Conservation (phyloP, 208 protist species). For the Trypanosoma caninum region DNA sequence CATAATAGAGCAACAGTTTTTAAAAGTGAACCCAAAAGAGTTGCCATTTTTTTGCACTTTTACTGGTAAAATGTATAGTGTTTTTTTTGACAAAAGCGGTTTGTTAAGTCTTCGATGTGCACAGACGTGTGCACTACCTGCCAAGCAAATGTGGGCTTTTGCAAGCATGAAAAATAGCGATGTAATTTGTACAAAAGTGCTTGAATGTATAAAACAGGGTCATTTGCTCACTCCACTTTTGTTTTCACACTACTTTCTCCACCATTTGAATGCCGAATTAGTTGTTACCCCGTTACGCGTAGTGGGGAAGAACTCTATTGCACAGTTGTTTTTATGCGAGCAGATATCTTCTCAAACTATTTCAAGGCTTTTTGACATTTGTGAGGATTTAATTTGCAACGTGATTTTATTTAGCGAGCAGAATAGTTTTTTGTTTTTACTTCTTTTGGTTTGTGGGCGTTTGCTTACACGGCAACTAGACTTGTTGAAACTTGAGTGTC, state of each 20-base stretch:
- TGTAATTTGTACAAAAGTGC: slow-evolving; percentile 5
- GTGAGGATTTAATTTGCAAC: slow-evolving; percentile 5
- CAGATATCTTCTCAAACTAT: slow-evolving; percentile 21
- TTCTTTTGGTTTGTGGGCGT: slow-evolving; percentile 65
- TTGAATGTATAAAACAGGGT: not conserved
- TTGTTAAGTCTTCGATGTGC: slow-evolving; percentile 24
- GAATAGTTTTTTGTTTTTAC: slow-evolving; percentile 30
- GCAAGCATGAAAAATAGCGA: slow-evolving; percentile 15
- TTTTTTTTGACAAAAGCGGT: slow-evolving; percentile 17
- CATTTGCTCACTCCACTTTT: slow-evolving; percentile 3
- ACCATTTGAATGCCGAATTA: slow-evolving; percentile 24
- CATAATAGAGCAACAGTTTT: slow-evolving; percentile 65
- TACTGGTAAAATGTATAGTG: slow-evolving; percentile 29
- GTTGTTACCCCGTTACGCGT: slow-evolving; percentile 4
- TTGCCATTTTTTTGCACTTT: slow-evolving; percentile 45
- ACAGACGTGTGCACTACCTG: slow-evolving; percentile 11
- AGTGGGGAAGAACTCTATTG: slow-evolving; percentile 1
- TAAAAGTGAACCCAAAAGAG: slow-evolving; percentile 33
- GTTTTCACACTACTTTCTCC: slow-evolving; percentile 27
- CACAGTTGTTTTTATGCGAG: slow-evolving; percentile 22
- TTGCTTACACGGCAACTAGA: slow-evolving; percentile 57
- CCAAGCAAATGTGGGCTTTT: slow-evolving; percentile 15
- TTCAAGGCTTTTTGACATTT: slow-evolving; percentile 28
- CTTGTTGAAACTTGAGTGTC: slow-evolving; percentile 62
- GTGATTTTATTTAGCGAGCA: slow-evolving; percentile 3